Evolutionary conservation across 495 filamentous ascomycete species (phyloP).

Genomic region (Glutinoglossum americanum): DNA sequence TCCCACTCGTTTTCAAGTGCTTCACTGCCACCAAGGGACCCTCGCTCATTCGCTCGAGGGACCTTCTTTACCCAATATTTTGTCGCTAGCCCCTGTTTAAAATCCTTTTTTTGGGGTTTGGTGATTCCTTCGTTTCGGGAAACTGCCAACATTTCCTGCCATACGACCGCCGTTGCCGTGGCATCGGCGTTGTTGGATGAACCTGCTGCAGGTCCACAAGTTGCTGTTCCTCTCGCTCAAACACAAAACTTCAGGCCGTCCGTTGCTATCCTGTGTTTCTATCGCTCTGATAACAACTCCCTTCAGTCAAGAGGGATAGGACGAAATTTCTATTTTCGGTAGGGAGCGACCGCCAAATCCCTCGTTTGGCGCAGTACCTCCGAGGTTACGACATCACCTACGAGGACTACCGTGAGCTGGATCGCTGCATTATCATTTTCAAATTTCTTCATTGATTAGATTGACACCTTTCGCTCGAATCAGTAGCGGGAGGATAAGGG

Average conservation of each 20-base stretch:
- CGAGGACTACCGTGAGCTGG: background rate
- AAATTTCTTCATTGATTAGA: background rate
- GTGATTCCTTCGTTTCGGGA: background rate
- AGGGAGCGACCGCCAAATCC: background rate
- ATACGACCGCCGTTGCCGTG: background rate
- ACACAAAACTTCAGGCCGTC: background rate
- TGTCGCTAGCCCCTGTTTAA: background rate
- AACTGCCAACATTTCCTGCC: background rate
- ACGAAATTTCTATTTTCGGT: background rate
- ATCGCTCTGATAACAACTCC: background rate
- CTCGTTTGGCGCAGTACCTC: background rate
- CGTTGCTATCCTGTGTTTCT: background rate
- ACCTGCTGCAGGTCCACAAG: background rate
- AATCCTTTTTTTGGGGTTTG: background rate
- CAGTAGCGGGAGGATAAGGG: background rate
- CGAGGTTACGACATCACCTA: background rate
- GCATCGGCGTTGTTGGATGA: background rate
- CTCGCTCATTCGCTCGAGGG: slow-evolving; percentile 1
- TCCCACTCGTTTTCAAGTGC: background rate
- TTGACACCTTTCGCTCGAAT: background rate
- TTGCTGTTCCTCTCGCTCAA: background rate
- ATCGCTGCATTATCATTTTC: background rate
- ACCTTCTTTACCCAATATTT: background rate
- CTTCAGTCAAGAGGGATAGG: background rate
- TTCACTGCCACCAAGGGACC: background rate